phyloP scores from a whole-genome alignment of 495 filamentous ascomycete genomes.

The Annulohypoxylon stygium region DNA sequence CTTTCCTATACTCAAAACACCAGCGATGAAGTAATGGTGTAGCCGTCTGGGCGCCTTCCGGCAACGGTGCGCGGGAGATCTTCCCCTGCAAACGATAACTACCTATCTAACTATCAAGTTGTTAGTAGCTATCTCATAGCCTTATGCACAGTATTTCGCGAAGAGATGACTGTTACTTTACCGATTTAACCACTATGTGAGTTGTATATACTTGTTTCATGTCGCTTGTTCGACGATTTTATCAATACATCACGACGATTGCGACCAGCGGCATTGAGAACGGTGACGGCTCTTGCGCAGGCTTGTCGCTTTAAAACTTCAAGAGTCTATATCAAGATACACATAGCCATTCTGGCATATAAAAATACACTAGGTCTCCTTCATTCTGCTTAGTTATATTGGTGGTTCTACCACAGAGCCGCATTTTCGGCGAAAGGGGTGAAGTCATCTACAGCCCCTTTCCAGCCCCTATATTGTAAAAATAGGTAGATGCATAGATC shows the following conservation, averaged over 20 bases:
- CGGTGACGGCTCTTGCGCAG: neutral
- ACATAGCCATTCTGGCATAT: neutral
- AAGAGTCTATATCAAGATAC: neutral
- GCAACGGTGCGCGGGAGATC: slow-evolving; percentile 21
- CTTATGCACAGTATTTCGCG: neutral
- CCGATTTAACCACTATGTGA: neutral
- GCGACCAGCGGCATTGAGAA: neutral
- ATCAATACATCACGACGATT: neutral
- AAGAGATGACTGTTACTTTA: neutral
- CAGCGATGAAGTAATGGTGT: slow-evolving; percentile 33
- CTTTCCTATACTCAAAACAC: slow-evolving; percentile 34
- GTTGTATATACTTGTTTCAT: neutral
- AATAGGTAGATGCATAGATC: slow-evolving; percentile 26
- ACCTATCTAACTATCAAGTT: slow-evolving; percentile 10
- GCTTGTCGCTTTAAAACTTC: neutral
- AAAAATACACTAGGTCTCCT: slow-evolving; percentile 14
- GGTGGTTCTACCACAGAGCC: neutral
- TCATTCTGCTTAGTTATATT: neutral
- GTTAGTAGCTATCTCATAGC: slow-evolving; percentile 23
- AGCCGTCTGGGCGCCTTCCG: slow-evolving; percentile 36
- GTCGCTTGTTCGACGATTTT: neutral
- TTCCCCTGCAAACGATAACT: neutral
- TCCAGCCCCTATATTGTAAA: slow-evolving; percentile 27
- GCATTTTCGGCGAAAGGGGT: neutral
- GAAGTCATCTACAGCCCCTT: neutral